A percentile compares a stretch with the other conserved stretches of the same genome.
These are phyloP conservation scores for Fusarium mangiferae DNA, from an alignment of 2,329 filamentous ascomycete species.

Conservation along the genomic window DNA sequence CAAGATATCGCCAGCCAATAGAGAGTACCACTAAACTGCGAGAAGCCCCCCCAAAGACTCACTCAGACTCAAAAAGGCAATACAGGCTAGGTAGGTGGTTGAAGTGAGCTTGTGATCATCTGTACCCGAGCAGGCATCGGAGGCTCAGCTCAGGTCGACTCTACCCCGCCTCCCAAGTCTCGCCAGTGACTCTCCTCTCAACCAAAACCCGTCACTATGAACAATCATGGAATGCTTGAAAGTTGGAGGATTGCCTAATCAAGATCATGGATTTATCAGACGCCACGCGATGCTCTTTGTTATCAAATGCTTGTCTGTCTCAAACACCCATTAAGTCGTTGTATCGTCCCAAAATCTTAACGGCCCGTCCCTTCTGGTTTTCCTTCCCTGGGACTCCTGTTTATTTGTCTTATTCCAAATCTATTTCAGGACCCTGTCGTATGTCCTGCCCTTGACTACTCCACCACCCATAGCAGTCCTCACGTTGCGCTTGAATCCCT, in stretches of 20 bases:
- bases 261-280: conserved; percentile 33
- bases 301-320: conserved; percentile 26
- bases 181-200: background rate
- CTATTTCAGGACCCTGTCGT: conserved; percentile 81
- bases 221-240: conserved; percentile 8
- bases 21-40: background rate
- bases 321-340: conserved; percentile 19
- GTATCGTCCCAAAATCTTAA: conserved; percentile 14
- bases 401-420: background rate
- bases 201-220: background rate
- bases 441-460: conserved; percentile 74
- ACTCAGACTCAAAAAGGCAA: background rate
- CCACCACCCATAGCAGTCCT: conserved; percentile 85
- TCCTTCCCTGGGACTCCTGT: conserved; percentile 13
- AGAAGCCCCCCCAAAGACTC: background rate
- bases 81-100: background rate
- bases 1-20: background rate
- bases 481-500: conserved; percentile 92
- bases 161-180: background rate
- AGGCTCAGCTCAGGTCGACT: conserved; percentile 1
- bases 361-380: background rate
- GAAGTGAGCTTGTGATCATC: background rate
- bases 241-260: conserved; percentile 17
- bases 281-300: conserved; percentile 28
- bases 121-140: conserved; percentile 3